phyloP scores from a whole-genome alignment of 2,329 filamentous ascomycete genomes.

The Lasiodiplodia sp. region DNA sequence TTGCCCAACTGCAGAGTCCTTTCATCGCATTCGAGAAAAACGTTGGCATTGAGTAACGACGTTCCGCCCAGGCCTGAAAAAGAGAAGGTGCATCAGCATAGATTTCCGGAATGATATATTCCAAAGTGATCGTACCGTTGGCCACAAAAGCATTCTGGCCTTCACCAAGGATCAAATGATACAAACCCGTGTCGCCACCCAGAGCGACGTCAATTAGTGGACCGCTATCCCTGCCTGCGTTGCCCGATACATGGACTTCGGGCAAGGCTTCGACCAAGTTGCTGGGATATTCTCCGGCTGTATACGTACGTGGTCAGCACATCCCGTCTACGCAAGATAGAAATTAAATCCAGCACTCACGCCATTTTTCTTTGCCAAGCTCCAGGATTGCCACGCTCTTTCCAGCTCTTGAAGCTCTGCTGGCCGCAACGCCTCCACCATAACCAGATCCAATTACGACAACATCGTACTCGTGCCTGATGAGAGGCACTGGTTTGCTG shows the following conservation, averaged over 20 bases:
- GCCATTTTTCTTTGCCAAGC: slow-evolving; percentile 71
- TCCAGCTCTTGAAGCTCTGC: slow-evolving; percentile 67
- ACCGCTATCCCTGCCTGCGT: slow-evolving; percentile 55
- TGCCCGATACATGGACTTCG: slow-evolving; percentile 65
- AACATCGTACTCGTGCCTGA: slow-evolving; percentile 67
- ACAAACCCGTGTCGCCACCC: slow-evolving; percentile 67
- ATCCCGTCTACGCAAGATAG: too few relatives aligned
- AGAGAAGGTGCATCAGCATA: not conserved
- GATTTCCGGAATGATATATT: too few relatives aligned
- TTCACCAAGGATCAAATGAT: slow-evolving; percentile 68
- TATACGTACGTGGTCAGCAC: not conserved
- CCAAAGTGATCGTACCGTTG: slow-evolving; percentile 54
- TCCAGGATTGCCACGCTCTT: slow-evolving; percentile 72
- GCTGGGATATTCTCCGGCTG: slow-evolving; percentile 66
- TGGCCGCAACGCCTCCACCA: slow-evolving; percentile 70
- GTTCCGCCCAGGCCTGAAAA: slow-evolving; percentile 66
- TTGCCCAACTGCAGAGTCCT: slow-evolving; percentile 60
- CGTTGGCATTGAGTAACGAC: slow-evolving; percentile 71
- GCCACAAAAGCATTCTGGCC: slow-evolving; percentile 68
- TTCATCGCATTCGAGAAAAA: slow-evolving; percentile 67
- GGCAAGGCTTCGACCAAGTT: slow-evolving; percentile 55
- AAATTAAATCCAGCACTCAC: slow-evolving; percentile 31
- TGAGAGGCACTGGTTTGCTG: slow-evolving; percentile 61
- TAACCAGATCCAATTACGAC: slow-evolving; percentile 75
- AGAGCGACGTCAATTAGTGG: slow-evolving; percentile 54